Evolutionary conservation across 495 filamentous ascomycete species (phyloP), one percentile per base, ranked within the genome.

Genomic region (Baudoinia panamericana): DNA sequence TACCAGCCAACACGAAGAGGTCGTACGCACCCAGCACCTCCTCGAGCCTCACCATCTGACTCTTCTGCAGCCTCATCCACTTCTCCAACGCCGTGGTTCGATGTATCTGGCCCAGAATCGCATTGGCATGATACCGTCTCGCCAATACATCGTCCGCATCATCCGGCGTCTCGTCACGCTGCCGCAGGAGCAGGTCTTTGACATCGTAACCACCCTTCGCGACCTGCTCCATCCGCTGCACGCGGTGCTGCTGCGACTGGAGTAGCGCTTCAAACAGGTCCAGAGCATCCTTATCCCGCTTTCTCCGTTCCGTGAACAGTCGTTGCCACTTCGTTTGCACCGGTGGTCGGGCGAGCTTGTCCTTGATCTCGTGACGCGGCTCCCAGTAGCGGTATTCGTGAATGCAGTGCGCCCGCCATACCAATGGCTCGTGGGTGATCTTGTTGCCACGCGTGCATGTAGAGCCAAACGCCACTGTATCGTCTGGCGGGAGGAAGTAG

Each of bases 331-430:
- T 62, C 0, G 80, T 70, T 9, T 72, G 65, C n/a, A 63, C 63
- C 1, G 74, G 67, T 4, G 55, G 50, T 8, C 63, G 59, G 6
- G 48, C 37, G 1, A 76, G 54, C 52, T 78, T 85, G 36, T 64
- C 55, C 13, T 57, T 41, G 22, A 93, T 65, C 17, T 67, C 56
- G 63, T 93, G 86, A 26, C 61, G 63, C 1, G 65, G 56, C 35
- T 77, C 66, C 90, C 90, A 97, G 53, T 72, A 82, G 32, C 58
- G 67, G 58, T 80, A 93, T 11, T 67, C 56, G 13, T 54, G 58
- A 22, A 56, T 55, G 56, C 90, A 97, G 54, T 86, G 74, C 52
- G 70, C 58, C 36, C 76, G 77, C 86, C 88, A 95, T 43, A 93
- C 62, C 11, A 86, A 58, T 18, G 79, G 72, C 41, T 83, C 77